These are phyloP conservation scores for Dendryphion nanum DNA, from an alignment of 2,329 filamentous ascomycete species.

Conservation along the genomic window DNA sequence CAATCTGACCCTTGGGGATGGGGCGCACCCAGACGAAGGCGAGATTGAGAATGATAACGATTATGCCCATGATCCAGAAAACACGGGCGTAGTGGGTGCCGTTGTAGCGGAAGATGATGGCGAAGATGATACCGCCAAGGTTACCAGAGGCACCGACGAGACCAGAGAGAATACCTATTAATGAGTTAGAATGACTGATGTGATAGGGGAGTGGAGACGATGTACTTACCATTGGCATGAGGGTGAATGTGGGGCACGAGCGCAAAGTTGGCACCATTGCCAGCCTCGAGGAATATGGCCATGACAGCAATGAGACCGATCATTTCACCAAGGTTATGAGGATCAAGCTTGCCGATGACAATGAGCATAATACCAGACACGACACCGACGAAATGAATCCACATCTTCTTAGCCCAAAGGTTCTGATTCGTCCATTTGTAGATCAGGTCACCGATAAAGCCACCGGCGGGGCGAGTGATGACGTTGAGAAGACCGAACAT, in stretches of 20 bases:
- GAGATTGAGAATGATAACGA: slow-evolving; percentile 69
- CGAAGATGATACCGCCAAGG: slow-evolving; percentile 80
- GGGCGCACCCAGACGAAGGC: slow-evolving; percentile 63
- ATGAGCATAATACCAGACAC: slow-evolving; percentile 60
- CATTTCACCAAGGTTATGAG: slow-evolving; percentile 62
- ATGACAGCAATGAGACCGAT: slow-evolving; percentile 75
- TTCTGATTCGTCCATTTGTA: slow-evolving; percentile 50
- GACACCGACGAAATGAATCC: slow-evolving; percentile 57
- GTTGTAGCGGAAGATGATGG: slow-evolving; percentile 77
- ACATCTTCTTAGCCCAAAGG: slow-evolving; percentile 65
- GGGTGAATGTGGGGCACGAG: slow-evolving; percentile 86
- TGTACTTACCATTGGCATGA: slow-evolving; percentile 70
- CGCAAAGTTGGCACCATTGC: slow-evolving; percentile 83
- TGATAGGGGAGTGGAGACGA: neutral
- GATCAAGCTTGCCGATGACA: slow-evolving; percentile 63
- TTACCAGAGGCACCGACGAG: slow-evolving; percentile 79
- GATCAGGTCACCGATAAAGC: slow-evolving; percentile 57
- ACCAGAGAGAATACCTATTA: slow-evolving; percentile 63
- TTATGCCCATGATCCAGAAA: slow-evolving; percentile 79
- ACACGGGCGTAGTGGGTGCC: slow-evolving; percentile 66
- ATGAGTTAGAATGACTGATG: slow-evolving; percentile 10
- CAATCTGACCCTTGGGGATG: slow-evolving; percentile 54
- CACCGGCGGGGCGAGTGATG: slow-evolving; percentile 64
- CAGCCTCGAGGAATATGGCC: slow-evolving; percentile 79
- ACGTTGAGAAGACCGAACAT: slow-evolving; percentile 77